Evolutionary conservation across 306 rosid species (phyloP), one percentile per base, ranked within the genome.

Genomic region (Corylus americana): DNA sequence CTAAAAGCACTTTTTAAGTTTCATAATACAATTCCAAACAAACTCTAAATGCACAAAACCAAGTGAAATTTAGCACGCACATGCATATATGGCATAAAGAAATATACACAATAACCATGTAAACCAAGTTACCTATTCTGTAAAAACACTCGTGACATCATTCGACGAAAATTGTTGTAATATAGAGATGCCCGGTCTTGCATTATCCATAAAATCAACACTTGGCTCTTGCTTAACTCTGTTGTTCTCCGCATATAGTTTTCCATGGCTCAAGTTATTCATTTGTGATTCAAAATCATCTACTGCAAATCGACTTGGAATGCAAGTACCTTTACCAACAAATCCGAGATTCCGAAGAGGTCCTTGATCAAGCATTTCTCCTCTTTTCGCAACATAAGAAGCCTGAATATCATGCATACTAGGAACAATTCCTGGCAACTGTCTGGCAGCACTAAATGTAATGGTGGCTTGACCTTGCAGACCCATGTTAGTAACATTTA

Each of bases 231-330:
- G 86, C 84, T 86, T 89, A 82, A 84, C 81, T 49, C 78, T 74
- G 83, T 45, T 84, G 84, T 78, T 80, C 80, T 81, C 90, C 51
- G 74, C 51, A 14, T 66, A 80, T 74, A 85, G 59, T 55, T 83
- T 87, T 78, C 85, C 81, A 42, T 51, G 87, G 78, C 80, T 82
- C 72, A 83, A 76, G 85, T 86, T 82, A 82, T 74, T 80, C 61
- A 77, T 68, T 80, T 86, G 78, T 20, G 85, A 83, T 69, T 88
- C 92, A 69, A 80, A 86, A 55, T 85, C 85, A 77, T 80, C 88
- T 67, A 83, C 83, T 12, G 86, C 84, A 81, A 86, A 88, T 58
- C 81, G 87, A 74, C 84, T 88, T 68, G 97, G 91, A 74, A 88
- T 74, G 55, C 74, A 55, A 48, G 82, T 80, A 44, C 79, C 87